A percentile compares a stretch with the other conserved stretches of the same genome.
Conservation (phyloP, 1,284 basidiomycete species). For the Cryptococcus sp. region DNA sequence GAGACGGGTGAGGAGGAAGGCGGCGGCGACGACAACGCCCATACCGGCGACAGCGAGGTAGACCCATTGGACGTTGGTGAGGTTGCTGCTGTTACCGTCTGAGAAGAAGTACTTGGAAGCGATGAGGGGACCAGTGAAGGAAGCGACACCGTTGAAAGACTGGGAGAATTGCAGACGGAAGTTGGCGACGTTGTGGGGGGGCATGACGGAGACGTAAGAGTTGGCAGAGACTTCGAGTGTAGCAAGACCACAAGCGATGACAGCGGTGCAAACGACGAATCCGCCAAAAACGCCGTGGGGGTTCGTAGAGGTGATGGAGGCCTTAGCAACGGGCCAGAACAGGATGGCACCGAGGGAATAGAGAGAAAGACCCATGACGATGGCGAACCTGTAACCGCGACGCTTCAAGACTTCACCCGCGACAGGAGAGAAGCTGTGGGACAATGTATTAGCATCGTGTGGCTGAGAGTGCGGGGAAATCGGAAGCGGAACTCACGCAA, state of each 20-base stretch:
- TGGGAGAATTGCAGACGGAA: slow-evolving; percentile 79
- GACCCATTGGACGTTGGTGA: slow-evolving; percentile 77
- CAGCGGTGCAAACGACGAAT: slow-evolving; percentile 68
- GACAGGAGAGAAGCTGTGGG: slow-evolving; percentile 44
- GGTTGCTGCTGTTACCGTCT: slow-evolving; percentile 62
- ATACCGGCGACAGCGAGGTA: slow-evolving; percentile 71
- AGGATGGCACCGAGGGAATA: slow-evolving; percentile 74
- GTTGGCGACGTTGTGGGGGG: slow-evolving; percentile 66
- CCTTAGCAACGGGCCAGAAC: slow-evolving; percentile 78
- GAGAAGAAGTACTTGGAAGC: slow-evolving; percentile 73
- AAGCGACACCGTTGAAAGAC: slow-evolving; percentile 77
- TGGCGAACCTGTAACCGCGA: slow-evolving; percentile 55
- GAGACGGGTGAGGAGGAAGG: slow-evolving; percentile 72
- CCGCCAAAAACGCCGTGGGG: slow-evolving; percentile 62
- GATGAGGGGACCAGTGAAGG: slow-evolving; percentile 77
- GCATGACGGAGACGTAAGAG: slow-evolving; percentile 68
- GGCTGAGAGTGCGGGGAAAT: slow-evolving; percentile 3
- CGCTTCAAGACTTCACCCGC: slow-evolving; percentile 52
- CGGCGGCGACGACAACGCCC: slow-evolving; percentile 61
- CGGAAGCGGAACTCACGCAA: slow-evolving; percentile 46
- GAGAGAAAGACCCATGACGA: slow-evolving; percentile 66
- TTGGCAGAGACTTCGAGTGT: slow-evolving; percentile 61
- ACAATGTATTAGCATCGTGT: slow-evolving; percentile 2
- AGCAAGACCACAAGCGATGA: slow-evolving; percentile 65
- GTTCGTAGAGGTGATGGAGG: slow-evolving; percentile 48